phyloP scores from a whole-genome alignment of 805 yeast species.

The Candida ulmi region DNA sequence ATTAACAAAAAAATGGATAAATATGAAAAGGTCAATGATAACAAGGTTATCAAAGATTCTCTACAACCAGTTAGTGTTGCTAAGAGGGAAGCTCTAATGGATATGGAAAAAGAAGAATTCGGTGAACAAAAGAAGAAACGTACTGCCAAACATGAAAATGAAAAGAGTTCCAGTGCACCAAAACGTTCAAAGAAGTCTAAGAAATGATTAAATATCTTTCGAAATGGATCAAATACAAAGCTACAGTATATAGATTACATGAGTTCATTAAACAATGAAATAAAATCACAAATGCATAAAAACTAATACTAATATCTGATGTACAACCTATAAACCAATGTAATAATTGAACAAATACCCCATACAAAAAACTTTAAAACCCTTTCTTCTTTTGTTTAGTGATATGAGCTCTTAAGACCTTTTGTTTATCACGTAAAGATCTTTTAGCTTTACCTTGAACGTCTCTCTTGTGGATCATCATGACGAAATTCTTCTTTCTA shows the following conservation, averaged over 20 bases:
- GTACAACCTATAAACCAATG: background rate
- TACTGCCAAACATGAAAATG: constrained; percentile 27
- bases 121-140: constrained; percentile 65
- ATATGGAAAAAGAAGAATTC: constrained; percentile 86
- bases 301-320: too few relatives aligned
- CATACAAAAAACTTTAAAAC: constrained; percentile 27
- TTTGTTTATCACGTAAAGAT: constrained; percentile 88
- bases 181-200: constrained; percentile 3
- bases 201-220: too few relatives aligned
- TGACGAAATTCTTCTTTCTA: constrained; percentile 96
- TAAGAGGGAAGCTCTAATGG: constrained; percentile 85
- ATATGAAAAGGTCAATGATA: constrained; percentile 67
- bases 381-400: constrained; percentile 89
- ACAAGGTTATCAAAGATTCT: constrained; percentile 66
- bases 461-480: constrained; percentile 94
- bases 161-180: constrained; percentile 1
- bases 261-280: background rate
- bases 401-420: constrained; percentile 78
- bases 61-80: constrained; percentile 71
- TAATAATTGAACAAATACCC: background rate
- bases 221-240: too few relatives aligned
- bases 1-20: constrained; percentile 76
- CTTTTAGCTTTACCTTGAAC: constrained; percentile 92
- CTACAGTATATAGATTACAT: background rate
- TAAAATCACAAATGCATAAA: background rate